These are phyloP conservation scores for Kingdonia uniflora DNA, from an alignment of 164 flowering plant species.

Conservation along the genomic window DNA sequence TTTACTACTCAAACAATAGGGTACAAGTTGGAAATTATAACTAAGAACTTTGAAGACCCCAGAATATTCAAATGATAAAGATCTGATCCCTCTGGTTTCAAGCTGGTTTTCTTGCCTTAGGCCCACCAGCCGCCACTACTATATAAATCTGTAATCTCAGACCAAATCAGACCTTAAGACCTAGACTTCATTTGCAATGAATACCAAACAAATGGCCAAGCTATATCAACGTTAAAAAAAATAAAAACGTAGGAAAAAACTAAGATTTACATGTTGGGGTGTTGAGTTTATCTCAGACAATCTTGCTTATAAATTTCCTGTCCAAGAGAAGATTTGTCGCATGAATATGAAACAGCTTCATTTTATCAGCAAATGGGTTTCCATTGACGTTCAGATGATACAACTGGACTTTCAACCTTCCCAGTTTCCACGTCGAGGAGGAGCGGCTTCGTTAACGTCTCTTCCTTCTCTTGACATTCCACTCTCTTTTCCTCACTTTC, in stretches of 20 bases:
- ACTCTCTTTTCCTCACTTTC: constrained; percentile 45
- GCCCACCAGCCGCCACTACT: no score
- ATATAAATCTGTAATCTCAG: no score
- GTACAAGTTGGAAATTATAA: no score
- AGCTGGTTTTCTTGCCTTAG: no score
- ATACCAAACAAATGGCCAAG: no score
- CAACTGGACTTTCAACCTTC: constrained; percentile 10
- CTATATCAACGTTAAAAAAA: no score
- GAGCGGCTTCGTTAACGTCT: constrained; percentile 22
- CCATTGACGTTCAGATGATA: constrained; percentile 1
- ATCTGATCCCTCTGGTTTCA: no score
- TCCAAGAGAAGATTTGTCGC: background rate
- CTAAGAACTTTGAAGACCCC: no score
- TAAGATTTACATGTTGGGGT: background rate
- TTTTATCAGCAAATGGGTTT: background rate
- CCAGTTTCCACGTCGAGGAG: constrained; percentile 27
- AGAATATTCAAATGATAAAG: no score
- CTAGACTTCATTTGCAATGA: no score
- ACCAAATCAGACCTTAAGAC: no score
- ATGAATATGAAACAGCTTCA: background rate
- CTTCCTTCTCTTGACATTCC: constrained; percentile 25
- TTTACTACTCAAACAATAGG: no score
- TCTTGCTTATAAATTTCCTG: background rate
- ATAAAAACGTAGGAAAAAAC: background rate
- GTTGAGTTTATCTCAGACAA: constrained; percentile 1